These are phyloP conservation scores for Vitis cinerea DNA, from an alignment of 164 flowering plant genomes.

Conservation along the genomic window DNA sequence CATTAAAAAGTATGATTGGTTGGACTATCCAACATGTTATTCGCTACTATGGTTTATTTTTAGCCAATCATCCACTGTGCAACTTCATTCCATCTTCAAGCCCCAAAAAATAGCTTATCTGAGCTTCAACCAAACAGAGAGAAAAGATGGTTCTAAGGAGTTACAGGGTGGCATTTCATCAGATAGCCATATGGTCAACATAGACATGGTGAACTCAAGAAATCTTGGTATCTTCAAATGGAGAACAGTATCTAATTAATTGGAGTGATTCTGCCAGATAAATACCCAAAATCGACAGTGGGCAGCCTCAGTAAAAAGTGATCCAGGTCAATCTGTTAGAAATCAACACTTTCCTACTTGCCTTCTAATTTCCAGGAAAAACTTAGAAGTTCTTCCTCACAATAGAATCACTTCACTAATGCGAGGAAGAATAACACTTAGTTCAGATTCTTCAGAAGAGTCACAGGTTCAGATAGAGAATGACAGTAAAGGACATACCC, in stretches of 20 bases:
- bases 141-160: not conserved
- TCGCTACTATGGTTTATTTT: not conserved
- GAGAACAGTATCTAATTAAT: not conserved
- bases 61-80: not conserved
- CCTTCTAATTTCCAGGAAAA: too few species aligned
- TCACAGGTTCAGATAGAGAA: not conserved
- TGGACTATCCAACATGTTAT: not conserved
- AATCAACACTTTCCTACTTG: too few species aligned
- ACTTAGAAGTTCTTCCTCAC: too few species aligned
- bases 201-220: not conserved
- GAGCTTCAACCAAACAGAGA: not conserved
- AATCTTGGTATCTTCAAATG: not conserved
- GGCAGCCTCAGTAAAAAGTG: too few species aligned
- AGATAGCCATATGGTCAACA: not conserved
- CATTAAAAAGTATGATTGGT: too few species aligned
- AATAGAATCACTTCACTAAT: too few species aligned
- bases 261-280: too few species aligned
- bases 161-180: not conserved
- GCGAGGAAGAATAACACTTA: too few species aligned
- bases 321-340: too few species aligned
- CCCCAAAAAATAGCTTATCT: not conserved
- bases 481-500: constrained; percentile 49
- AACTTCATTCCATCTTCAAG: not conserved
- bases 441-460: too few species aligned
- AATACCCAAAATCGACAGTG: too few species aligned